phyloP scores from a whole-genome alignment of 2,329 filamentous ascomycete species.

The Microsporum canis region DNA sequence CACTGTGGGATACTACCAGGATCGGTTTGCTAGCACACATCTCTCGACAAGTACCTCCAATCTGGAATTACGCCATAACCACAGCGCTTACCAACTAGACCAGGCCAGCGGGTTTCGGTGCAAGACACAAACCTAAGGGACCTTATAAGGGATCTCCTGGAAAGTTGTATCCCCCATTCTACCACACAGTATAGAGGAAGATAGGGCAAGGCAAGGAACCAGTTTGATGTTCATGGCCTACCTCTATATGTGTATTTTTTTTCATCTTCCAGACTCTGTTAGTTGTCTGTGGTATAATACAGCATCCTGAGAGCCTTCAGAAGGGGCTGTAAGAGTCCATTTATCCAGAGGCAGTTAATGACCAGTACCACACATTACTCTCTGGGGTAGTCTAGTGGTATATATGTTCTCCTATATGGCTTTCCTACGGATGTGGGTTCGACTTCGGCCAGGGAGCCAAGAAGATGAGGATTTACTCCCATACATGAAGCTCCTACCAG shows the following conservation, averaged over 20 bases:
- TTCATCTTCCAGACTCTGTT: neutral
- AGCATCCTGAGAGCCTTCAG: neutral
- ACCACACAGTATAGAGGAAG: neutral
- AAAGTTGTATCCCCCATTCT: neutral
- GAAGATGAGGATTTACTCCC: neutral
- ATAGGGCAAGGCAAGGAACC: neutral
- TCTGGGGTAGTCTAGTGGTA: neutral
- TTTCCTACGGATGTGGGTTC: neutral
- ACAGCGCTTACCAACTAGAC: neutral
- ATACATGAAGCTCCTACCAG: neutral
- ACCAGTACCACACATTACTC: neutral
- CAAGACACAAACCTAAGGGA: neutral
- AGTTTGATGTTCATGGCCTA: neutral
- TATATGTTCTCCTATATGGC: neutral
- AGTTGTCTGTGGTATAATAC: neutral
- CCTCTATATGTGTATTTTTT: neutral
- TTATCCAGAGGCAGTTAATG: neutral
- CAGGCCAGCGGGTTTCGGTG: constrained; percentile 1
- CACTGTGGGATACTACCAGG: neutral
- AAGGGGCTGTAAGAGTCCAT: neutral
- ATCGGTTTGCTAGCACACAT: neutral
- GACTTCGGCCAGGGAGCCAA: neutral
- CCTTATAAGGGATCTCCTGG: neutral
- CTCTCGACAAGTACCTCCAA: neutral
- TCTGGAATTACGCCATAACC: neutral